Base-by-base conservation (phyloP, 192 early-diverging fungal genomes). In the Entrophospora sp. region DNA sequence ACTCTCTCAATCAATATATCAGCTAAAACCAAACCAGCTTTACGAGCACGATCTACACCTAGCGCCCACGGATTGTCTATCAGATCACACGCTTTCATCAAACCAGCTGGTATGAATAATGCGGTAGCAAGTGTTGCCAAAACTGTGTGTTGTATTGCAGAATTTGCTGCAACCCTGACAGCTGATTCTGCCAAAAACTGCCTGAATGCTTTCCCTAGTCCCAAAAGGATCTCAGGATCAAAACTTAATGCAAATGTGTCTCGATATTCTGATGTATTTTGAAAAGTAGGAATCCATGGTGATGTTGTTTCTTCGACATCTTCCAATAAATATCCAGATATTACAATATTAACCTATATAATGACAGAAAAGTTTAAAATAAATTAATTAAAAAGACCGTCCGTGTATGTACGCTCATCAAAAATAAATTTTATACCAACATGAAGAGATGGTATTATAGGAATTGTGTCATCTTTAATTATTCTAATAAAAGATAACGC, bases 41-140 rank as follows among this genome's bases (percentile, higher is more conserved):
- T 84, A 3, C 56, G 67, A 43, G 79, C 77, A 22, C 80, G 68
- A 68, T 84, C 83, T 48, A 73, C 68, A 18, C 75, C 80, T 5
- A 84, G 64, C 0, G 65, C 75, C 82, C 83, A 84, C 24, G 83
- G 83, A 53, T 84, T 80, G 55, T 82, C 80, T 61, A 84, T 84
- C 16, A 84, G 56, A 64, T 84, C 80, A 30, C 74, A 75, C 2
- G 77, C 73, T 34, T 80, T 78, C 62, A 84, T 68, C 9, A 84
- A 59, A 37, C 71, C 72, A 3, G 74, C 71, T 1, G 83, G 83
- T 12, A 84, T 42, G 7, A 77, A 71, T 5, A 84, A 63, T 14
- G 83, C 80, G 48, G 68, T 75, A 22, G 77, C 76, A 68, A 80
- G 73, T 8, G 78, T 72, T 25, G 71, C 70, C 57, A 84, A 76